Conservation (phyloP, 2,329 filamentous ascomycete species). For the Chalara sp. region DNA sequence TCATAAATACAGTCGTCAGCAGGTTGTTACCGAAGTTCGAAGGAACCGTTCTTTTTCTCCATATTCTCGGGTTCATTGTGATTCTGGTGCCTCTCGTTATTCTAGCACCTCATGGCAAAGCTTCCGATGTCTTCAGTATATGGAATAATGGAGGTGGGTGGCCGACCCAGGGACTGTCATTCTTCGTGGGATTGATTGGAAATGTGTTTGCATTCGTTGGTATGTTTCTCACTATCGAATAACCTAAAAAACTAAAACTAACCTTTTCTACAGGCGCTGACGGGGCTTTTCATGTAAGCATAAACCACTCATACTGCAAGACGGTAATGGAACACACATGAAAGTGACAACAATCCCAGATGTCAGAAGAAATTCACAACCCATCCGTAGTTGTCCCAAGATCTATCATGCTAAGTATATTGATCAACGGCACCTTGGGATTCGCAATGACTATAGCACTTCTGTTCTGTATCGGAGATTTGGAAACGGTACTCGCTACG, state of each 20-base stretch:
- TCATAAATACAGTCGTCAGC: slow-evolving; percentile 40
- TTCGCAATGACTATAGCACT: slow-evolving; percentile 50
- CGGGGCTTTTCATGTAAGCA: neutral
- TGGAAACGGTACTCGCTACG: slow-evolving; percentile 38
- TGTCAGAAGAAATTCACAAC: slow-evolving; percentile 41
- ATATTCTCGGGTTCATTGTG: slow-evolving; percentile 34
- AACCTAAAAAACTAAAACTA: neutral
- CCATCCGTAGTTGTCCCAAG: slow-evolving; percentile 43
- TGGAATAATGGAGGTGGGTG: slow-evolving; percentile 40
- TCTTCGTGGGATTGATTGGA: slow-evolving; percentile 33
- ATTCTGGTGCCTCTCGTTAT: slow-evolving; percentile 30
- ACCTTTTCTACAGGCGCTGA: neutral
- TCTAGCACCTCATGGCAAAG: slow-evolving; percentile 22
- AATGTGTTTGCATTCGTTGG: neutral
- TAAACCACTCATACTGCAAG: no score
- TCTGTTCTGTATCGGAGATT: slow-evolving; percentile 34
- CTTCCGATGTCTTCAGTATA: slow-evolving; percentile 35
- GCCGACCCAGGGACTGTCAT: slow-evolving; percentile 36
- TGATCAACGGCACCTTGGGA: slow-evolving; percentile 45
- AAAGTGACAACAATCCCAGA: slow-evolving; percentile 6
- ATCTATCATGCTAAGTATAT: slow-evolving; percentile 41
- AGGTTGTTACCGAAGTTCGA: slow-evolving; percentile 43
- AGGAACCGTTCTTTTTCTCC: slow-evolving; percentile 40
- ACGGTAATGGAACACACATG: no score
- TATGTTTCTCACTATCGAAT: neutral